These are phyloP conservation scores for Leccinum variicolor DNA, from an alignment of 768 basidiomycete species.

Conservation along the genomic window DNA sequence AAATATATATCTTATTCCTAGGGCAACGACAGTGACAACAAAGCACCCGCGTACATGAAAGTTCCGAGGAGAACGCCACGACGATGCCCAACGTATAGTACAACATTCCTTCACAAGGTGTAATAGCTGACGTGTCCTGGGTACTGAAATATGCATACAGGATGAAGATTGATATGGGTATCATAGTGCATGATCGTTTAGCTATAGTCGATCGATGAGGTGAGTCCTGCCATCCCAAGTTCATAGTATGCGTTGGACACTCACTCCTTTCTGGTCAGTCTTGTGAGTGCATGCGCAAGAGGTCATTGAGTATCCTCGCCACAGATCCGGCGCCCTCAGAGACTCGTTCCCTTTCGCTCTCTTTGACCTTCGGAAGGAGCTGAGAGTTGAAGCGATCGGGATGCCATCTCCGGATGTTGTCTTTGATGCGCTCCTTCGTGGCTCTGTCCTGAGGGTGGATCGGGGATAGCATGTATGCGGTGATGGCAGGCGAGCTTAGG, in stretches of 20 bases:
- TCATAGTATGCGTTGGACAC: slow-evolving; percentile 1
- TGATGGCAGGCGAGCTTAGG: slow-evolving; percentile 52
- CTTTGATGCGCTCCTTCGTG: slow-evolving; percentile 70
- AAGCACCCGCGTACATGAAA: not conserved
- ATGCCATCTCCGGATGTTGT: slow-evolving; percentile 75
- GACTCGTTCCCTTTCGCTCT: slow-evolving; percentile 62
- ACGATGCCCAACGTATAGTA: slow-evolving; percentile 8
- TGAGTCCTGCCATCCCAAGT: slow-evolving; percentile 7
- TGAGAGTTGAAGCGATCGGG: slow-evolving; percentile 80
- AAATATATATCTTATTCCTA: slow-evolving; percentile 2
- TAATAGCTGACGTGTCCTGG: slow-evolving; percentile 10
- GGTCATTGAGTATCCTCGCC: slow-evolving; percentile 65
- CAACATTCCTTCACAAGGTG: slow-evolving; percentile 14
- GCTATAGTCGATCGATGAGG: slow-evolving; percentile 11
- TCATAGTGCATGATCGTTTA: slow-evolving; percentile 22
- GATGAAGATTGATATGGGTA: slow-evolving; percentile 30
- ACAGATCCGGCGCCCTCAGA: slow-evolving; percentile 72
- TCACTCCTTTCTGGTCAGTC: slow-evolving; percentile 33
- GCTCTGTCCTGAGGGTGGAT: slow-evolving; percentile 51
- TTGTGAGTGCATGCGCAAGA: slow-evolving; percentile 52
- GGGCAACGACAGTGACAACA: not conserved
- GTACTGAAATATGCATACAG: slow-evolving; percentile 29
- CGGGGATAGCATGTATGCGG: slow-evolving; percentile 59
- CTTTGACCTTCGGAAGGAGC: slow-evolving; percentile 58
- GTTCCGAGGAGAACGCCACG: not conserved